Base-by-base conservation (phyloP, 2,329 filamentous ascomycete genomes). In the Dactylellina drechsleri region DNA sequence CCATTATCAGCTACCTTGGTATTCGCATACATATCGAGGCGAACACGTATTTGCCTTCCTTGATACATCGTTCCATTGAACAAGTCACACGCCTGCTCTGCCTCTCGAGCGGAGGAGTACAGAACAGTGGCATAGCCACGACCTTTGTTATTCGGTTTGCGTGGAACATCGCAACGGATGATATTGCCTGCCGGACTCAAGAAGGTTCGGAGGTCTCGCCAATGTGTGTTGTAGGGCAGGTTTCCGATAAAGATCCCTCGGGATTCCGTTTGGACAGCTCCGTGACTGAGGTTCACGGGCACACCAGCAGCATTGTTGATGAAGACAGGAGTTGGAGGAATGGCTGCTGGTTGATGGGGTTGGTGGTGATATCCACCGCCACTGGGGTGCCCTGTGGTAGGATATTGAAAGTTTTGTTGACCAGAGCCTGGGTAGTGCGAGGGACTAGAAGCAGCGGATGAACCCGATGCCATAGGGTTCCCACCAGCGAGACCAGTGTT, bases 231-330 rank as follows among this genome's bases (percentile, higher is more conserved):
- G 26, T 77, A 79, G 7, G 76, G 66, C 12, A 79, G 41, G 65
- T 79, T 78, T 5, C 78, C 77, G 12, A 79, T 77, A 50, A 79
- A 78, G 15, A 79, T 76, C 12, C 78, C 77, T 18, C 78, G 76
- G 7, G 61, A 66, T 57, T 79, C 78, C 12, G 77, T 79, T 54
- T 77, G 71, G 12, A 79, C 76, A 4, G 76, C 78, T 10, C 78
- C 78, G 52, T 77, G 70, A 49, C 56, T 76, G 15, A 79, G 49
- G 43, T 79, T 79, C 49, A 79, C 76, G 18, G 78, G 78, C n/a
- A 78, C 68, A 7, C 78, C 78, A 36, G 70, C 68, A 18, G 75
- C 54, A 16, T 77, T 76, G 18, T 61, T 78, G 61, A 77, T 58
- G 66, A 77, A 78, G 7, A 77, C 49, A 7, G 77, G 75, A n/a